A percentile compares a stretch with the other conserved stretches of the same genome.
phyloP scores from a whole-genome alignment of 73 alveolate genomes.

The Paraurostyla sp. region DNA sequence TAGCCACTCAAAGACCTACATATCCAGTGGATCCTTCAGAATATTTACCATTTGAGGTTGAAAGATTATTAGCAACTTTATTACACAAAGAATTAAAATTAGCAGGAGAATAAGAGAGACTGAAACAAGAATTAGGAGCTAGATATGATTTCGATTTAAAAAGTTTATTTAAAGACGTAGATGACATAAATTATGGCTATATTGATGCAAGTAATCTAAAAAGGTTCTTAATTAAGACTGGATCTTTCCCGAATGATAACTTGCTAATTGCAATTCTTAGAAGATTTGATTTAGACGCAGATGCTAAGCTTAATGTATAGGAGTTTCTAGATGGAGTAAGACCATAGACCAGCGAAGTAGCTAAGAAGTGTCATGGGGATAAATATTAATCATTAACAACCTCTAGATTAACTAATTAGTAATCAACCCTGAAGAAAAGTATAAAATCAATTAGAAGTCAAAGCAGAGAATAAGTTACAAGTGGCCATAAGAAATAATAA shows the following conservation, averaged over 20 bases:
- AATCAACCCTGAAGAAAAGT: neutral
- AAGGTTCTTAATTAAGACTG: conserved; percentile 55
- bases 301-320: conserved; percentile 52
- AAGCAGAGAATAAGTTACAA: neutral
- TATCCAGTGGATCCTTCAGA: conserved; percentile 32
- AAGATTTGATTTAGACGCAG: conserved; percentile 75
- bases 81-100: conserved; percentile 11
- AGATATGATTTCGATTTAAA: conserved; percentile 45
- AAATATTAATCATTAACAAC: neutral
- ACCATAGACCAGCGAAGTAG: conserved; percentile 35
- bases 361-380: conserved; percentile 51
- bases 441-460: neutral
- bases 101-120: conserved; percentile 54
- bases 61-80: conserved; percentile 9
- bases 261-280: conserved; percentile 60
- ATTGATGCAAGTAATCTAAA: conserved; percentile 62
- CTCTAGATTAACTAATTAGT: neutral
- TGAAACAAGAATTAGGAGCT: conserved; percentile 46
- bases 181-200: conserved; percentile 65
- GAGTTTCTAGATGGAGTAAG: conserved; percentile 69
- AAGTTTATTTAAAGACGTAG: conserved; percentile 64
- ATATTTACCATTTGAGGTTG: conserved; percentile 51
- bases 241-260: conserved; percentile 50
- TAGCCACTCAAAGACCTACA: conserved; percentile 34
- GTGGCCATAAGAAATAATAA: too few species aligned